phyloP scores from a whole-genome alignment of 2,329 filamentous ascomycete genomes.

The Epichloe uncinata region DNA sequence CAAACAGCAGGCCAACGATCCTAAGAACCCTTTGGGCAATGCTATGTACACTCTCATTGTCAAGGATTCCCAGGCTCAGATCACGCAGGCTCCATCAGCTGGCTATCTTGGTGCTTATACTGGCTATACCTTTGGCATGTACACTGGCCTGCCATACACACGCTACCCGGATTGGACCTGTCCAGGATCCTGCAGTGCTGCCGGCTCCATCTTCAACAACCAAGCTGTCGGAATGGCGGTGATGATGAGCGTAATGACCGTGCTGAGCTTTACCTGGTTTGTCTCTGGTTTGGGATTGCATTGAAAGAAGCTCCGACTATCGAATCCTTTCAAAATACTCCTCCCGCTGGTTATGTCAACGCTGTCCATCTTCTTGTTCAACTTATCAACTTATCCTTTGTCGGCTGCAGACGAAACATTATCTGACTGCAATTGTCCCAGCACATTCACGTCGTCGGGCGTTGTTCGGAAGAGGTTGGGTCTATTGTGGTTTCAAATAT shows the following conservation, averaged over 20 bases:
- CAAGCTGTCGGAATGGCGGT: slow-evolving; percentile 37
- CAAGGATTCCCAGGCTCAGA: slow-evolving; percentile 40
- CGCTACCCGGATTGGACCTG: slow-evolving; percentile 40
- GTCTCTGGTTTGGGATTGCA: slow-evolving; percentile 36
- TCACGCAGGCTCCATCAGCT: slow-evolving; percentile 36
- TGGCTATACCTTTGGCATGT: slow-evolving; percentile 44
- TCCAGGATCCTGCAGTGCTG: slow-evolving; percentile 43
- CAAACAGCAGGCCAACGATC: slow-evolving; percentile 30
- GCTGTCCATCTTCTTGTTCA: background rate
- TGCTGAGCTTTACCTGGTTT: slow-evolving; percentile 52
- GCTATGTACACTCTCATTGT: slow-evolving; percentile 49
- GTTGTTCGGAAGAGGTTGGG: background rate
- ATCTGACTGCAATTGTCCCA: background rate
- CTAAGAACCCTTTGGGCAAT: slow-evolving; percentile 33
- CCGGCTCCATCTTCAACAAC: slow-evolving; percentile 31
- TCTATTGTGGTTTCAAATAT: background rate
- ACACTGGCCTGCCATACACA: slow-evolving; percentile 37
- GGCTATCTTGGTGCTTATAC: slow-evolving; percentile 41
- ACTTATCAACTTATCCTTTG: background rate
- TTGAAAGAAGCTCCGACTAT: slow-evolving; percentile 6
- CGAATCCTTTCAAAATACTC: background rate
- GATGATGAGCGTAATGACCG: slow-evolving; percentile 41
- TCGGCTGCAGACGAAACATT: background rate
- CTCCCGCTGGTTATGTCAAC: background rate
- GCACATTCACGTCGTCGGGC: background rate